Conservation (phyloP, 2,329 filamentous ascomycete species). For the Exserohilum turcica region DNA sequence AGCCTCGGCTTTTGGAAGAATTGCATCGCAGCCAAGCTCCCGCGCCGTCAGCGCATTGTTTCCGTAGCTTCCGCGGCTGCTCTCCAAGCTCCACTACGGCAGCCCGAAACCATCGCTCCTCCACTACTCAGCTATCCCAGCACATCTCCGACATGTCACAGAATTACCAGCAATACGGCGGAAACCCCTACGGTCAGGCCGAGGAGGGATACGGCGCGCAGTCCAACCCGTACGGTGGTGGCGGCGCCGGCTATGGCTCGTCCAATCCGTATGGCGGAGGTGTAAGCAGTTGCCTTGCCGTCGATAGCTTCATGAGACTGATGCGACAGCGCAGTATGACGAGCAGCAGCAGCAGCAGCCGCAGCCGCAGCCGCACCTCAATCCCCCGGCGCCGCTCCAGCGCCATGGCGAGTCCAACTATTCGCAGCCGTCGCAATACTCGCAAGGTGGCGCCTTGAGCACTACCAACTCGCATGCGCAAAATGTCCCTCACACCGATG, state of each 20-base stretch:
- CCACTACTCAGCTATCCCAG: conserved; percentile 13
- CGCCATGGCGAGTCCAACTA: conserved; percentile 46
- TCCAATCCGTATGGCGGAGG: conserved; percentile 40
- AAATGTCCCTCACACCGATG: conserved; percentile 24
- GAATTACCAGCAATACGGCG: conserved; percentile 59
- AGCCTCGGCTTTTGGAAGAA: conserved; percentile 8
- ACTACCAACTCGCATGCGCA: conserved; percentile 34
- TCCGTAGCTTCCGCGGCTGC: conserved; percentile 37
- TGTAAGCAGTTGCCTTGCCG: conserved; percentile 22
- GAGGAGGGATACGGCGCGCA: conserved; percentile 12
- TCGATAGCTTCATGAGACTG: conserved; percentile 10
- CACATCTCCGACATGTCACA: conserved; percentile 35
- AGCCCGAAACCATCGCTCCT: conserved; percentile 22
- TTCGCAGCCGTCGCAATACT: conserved; percentile 48
- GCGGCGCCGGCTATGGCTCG: conserved; percentile 33
- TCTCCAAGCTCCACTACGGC: conserved; percentile 27
- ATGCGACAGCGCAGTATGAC: conserved; percentile 26
- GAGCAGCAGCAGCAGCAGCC: conserved; percentile 25
- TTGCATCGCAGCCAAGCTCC: background rate
- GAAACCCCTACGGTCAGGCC: conserved; percentile 15
- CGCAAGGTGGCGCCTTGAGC: conserved; percentile 18
- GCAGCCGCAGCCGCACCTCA: conserved; percentile 27
- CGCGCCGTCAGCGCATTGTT: conserved; percentile 22
- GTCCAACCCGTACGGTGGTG: conserved; percentile 49
- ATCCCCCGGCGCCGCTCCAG: conserved; percentile 38